These are phyloP conservation scores for Cordyceps fumosorosea DNA, from an alignment of 2,329 filamentous ascomycete genomes.

Conservation along the genomic window DNA sequence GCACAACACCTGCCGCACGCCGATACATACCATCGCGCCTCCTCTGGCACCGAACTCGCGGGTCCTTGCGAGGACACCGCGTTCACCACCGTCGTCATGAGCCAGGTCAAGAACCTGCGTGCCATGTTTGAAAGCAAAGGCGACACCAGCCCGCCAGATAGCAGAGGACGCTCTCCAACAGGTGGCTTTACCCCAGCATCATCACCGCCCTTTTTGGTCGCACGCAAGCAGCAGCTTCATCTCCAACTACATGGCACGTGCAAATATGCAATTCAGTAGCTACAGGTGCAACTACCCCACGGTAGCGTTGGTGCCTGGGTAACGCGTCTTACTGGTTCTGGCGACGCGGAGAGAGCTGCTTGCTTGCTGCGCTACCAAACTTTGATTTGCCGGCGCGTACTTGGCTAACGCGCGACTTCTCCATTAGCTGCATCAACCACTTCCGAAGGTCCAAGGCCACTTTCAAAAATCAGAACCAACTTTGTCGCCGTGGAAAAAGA, in stretches of 20 bases:
- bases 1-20: constrained; percentile 8
- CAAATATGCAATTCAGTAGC: background rate
- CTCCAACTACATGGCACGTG: background rate
- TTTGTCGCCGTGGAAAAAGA: constrained; percentile 69
- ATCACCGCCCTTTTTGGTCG: constrained; percentile 9
- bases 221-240: background rate
- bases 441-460: constrained; percentile 52
- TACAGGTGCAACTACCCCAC: background rate
- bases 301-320: constrained; percentile 1
- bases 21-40: constrained; percentile 1
- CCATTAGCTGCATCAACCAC: constrained; percentile 18
- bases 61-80: constrained; percentile 10
- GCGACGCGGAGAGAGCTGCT: constrained; percentile 2
- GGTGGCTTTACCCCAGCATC: constrained; percentile 34
- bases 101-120: constrained; percentile 66
- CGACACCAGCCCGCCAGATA: constrained; percentile 56
- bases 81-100: constrained; percentile 42
- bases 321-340: background rate
- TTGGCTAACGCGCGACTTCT: constrained; percentile 2
- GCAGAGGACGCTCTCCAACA: constrained; percentile 58
- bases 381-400: background rate
- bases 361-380: constrained; percentile 5
- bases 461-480: constrained; percentile 68
- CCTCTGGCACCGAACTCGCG: constrained; percentile 6
- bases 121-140: constrained; percentile 75